Conservation (phyloP, 2,329 filamentous ascomycete genomes). For the Davidsoniella eucalypti region DNA sequence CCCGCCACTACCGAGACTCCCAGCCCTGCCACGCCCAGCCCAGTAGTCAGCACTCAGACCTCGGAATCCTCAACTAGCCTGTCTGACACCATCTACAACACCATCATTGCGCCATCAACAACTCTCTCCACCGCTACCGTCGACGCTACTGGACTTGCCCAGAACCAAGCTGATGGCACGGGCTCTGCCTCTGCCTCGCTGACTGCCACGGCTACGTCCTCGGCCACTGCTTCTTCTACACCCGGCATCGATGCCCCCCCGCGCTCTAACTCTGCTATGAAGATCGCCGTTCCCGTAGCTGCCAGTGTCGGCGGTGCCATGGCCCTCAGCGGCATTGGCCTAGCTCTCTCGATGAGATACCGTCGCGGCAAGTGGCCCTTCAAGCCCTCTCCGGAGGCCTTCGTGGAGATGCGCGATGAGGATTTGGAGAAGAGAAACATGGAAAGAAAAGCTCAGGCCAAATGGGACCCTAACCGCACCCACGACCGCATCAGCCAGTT, state of each 20-base stretch:
- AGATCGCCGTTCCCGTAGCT: conserved; percentile 11
- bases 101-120: conserved; percentile 6
- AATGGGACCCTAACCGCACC: conserved; percentile 9
- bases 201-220: background rate
- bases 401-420: conserved; percentile 9
- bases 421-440: conserved; percentile 11
- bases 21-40: background rate
- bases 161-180: background rate
- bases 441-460: conserved; percentile 1
- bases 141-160: background rate
- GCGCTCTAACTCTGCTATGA: background rate
- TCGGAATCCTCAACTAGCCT: background rate
- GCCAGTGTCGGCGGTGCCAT: conserved; percentile 12
- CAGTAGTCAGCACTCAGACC: background rate
- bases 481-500: conserved; percentile 8
- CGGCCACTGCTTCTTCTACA: background rate
- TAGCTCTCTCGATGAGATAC: conserved; percentile 13
- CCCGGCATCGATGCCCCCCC: conserved; percentile 1
- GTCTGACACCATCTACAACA: conserved; percentile 6
- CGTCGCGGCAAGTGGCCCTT: conserved; percentile 14
- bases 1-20: background rate
- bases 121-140: conserved; percentile 2
- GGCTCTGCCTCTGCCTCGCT: background rate
- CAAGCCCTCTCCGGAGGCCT: conserved; percentile 3
- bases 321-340: conserved; percentile 9